Base-by-base conservation (phyloP, 2,329 filamentous ascomycete genomes). In the Xylariales sp. region DNA sequence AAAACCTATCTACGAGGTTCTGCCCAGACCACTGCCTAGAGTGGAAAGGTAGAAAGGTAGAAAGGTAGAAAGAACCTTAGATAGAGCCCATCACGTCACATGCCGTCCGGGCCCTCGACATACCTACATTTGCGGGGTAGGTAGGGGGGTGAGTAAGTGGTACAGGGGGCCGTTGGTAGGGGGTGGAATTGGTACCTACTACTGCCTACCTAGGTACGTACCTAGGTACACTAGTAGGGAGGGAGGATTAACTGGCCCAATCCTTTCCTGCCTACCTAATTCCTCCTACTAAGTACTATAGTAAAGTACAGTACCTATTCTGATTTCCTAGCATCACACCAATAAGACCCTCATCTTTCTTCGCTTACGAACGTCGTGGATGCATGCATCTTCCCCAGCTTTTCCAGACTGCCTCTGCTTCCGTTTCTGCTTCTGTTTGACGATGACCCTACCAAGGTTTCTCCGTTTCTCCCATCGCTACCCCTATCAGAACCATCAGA, bases 121-220 rank as follows among this genome's bases (percentile, higher is more conserved):
- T 64, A n/a, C n/a, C n/a, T n/a, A 52, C 70, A 73, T 71, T 74
- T 74, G 74, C 74, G 74, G 74, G 74, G 74, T 74, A 75, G 70
- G 62, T 32, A 55, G 14, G 61, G 52, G 10, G 39, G 36, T 39
- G 12, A 39, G 36, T 39, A 39, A 64, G 70, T 70, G 55, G 36
- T 8, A 36, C 9, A 36, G 36, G 36, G 3, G 36, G 36, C 5
- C 23, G 23, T 23, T 23, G 23, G 23, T 23, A 23, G 23, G 23
- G 23, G 23, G 23, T 23, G 23, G 23, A 23, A 23, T 23, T 23
- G 23, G 23, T 23, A 23, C 23, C 23, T 23, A 23, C 23, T 23
- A 23, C 23, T 23, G 23, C 23, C 23, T 23, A 23, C n/a, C n/a
- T n/a, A n/a, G n/a, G n/a, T n/a, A n/a, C 23, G 23, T 23, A 23